These are phyloP conservation scores for Castanospermum australe DNA, from an alignment of 306 rosid species.

Conservation along the genomic window DNA sequence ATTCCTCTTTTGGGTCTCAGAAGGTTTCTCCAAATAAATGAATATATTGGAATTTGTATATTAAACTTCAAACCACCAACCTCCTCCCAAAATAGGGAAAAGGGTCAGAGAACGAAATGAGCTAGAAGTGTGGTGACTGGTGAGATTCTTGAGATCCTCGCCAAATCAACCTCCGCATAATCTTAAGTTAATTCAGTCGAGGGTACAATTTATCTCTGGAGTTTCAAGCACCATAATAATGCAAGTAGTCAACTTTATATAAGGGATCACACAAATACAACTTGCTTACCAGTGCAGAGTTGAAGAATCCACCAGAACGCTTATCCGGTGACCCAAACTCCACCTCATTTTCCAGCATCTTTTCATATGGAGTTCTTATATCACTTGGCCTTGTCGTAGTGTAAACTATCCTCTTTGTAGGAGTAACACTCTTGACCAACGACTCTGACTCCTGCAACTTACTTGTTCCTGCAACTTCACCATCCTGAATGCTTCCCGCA, in stretches of 20 bases:
- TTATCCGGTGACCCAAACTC: conserved; percentile 95
- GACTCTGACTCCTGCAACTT: conserved; percentile 70
- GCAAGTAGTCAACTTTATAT: not conserved
- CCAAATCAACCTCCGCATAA: conserved; percentile 13
- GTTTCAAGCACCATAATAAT: not conserved
- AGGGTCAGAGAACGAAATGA: too few relatives aligned
- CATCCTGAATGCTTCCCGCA: conserved; percentile 35
- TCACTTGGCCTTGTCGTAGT: conserved; percentile 93
- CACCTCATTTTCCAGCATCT: conserved; percentile 93
- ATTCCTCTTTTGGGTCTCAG: not conserved
- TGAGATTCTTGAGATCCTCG: too few relatives aligned
- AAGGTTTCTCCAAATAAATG: not conserved
- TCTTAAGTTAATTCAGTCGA: not conserved
- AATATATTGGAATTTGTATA: not conserved
- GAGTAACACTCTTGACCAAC: conserved; percentile 66
- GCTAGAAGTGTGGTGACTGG: too few relatives aligned
- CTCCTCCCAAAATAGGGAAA: not conserved
- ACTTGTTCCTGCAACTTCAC: conserved; percentile 45
- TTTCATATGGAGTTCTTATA: conserved; percentile 89
- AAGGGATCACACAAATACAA: conserved; percentile 7
- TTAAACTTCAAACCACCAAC: conserved; percentile 5
- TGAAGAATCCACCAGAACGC: conserved; percentile 85
- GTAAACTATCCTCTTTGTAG: conserved; percentile 78
- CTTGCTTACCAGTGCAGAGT: conserved; percentile 75
- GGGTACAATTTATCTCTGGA: not conserved